Conservation (phyloP, 495 filamentous ascomycete genomes). For the Podospora tetraspora region DNA sequence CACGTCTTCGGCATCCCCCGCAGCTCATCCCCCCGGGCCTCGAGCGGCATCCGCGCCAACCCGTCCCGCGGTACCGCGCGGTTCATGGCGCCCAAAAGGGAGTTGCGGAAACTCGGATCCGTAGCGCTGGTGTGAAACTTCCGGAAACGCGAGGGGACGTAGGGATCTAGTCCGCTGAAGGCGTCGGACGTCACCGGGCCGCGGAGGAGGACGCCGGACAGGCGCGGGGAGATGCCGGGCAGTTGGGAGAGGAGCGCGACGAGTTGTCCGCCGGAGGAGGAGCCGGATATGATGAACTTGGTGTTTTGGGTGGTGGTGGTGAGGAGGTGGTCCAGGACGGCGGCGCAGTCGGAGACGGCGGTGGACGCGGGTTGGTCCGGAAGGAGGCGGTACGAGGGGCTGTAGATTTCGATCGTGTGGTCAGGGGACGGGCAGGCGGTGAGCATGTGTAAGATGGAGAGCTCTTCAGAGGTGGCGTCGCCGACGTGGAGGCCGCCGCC, state of each 20-base stretch:
- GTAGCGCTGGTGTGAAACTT: conserved; percentile 21
- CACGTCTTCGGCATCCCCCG: conserved; percentile 24
- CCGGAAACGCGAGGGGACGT: conserved; percentile 17
- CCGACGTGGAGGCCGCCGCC: conserved; percentile 31
- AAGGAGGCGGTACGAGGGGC: conserved; percentile 28
- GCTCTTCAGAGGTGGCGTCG: conserved; percentile 29
- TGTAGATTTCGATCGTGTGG: conserved; percentile 18
- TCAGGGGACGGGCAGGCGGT: not conserved
- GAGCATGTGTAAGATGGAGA: conserved; percentile 29
- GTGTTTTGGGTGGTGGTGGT: not conserved
- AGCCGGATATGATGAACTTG: conserved; percentile 24
- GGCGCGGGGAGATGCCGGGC: not conserved
- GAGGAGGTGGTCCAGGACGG: conserved; percentile 14
- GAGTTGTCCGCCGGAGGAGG: conserved; percentile 30
- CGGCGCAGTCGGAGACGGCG: conserved; percentile 24
- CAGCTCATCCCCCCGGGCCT: conserved; percentile 13
- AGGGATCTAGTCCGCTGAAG: conserved; percentile 15
- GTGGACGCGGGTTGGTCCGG: conserved; percentile 21
- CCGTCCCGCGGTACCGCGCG: conserved; percentile 19
- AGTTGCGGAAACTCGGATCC: conserved; percentile 22
- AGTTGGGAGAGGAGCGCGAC: conserved; percentile 27
- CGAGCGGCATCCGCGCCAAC: conserved; percentile 25
- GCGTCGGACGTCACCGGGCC: conserved; percentile 31
- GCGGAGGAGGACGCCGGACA: conserved; percentile 26
- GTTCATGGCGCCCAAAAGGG: conserved; percentile 18